Evolutionary conservation across 768 basidiomycete species (phyloP).

Genomic region (Hypholoma fasciculare): DNA sequence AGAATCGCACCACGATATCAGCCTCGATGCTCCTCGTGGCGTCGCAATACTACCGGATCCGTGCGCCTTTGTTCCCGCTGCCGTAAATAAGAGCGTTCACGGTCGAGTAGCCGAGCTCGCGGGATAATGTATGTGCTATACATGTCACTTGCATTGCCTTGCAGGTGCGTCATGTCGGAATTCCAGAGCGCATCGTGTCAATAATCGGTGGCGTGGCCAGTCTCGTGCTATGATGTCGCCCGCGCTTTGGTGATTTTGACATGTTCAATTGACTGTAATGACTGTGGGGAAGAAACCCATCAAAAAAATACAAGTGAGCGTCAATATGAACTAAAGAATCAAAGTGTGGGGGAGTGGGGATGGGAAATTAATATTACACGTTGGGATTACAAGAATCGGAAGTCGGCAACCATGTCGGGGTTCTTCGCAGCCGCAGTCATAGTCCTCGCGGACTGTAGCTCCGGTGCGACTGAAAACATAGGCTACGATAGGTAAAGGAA

Average conservation of each 20-base stretch:
- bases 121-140: not conserved
- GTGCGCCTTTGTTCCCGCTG: not conserved
- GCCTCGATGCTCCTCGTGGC: not conserved
- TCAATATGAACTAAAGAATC: not conserved
- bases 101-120: not conserved
- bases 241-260: not conserved
- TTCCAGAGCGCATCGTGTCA: too few relatives aligned
- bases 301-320: not conserved
- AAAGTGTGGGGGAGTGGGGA: not conserved
- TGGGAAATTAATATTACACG: not conserved
- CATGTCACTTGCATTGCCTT: not conserved
- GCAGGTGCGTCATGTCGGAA: too few relatives aligned
- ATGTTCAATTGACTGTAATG: not conserved
- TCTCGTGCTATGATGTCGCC: not conserved
- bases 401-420: not conserved
- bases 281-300: not conserved
- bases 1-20: not conserved
- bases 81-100: not conserved
- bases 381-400: not conserved
- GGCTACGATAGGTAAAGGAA: not conserved
- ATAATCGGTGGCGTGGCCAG: not conserved
- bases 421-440: not conserved
- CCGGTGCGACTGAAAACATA: too few relatives aligned
- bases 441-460: too few relatives aligned
- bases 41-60: not conserved